Conservation (phyloP, 768 basidiomycete genomes). For the Mycena capillaripes region DNA sequence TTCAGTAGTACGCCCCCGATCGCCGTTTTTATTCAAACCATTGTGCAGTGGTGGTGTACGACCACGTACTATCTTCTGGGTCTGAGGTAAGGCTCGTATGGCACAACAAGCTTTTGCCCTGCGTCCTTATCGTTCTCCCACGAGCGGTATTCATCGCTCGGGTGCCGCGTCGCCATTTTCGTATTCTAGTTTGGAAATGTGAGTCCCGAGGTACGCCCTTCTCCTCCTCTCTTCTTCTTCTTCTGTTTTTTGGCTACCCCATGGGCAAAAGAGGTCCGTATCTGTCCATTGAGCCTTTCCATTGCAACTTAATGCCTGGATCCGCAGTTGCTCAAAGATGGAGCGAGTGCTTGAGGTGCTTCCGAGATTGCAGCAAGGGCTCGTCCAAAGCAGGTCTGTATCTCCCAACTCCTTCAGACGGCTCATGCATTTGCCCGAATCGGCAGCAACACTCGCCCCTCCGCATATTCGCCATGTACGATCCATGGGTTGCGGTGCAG, state of each 20-base stretch:
- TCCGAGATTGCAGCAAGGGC: conserved; percentile 2
- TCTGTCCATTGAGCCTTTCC: neutral
- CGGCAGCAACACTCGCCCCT: conserved; percentile 19
- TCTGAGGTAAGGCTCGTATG: conserved; percentile 26
- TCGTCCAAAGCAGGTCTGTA: conserved; percentile 19
- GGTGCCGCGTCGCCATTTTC: neutral
- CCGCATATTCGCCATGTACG: conserved; percentile 31
- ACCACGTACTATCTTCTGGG: conserved; percentile 25
- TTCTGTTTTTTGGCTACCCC: no score
- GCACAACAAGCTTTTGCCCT: neutral
- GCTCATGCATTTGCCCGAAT: neutral
- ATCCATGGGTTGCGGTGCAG: conserved; percentile 1
- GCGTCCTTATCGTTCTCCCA: conserved; percentile 21
- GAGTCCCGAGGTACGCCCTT: conserved; percentile 1
- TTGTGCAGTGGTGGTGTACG: conserved; percentile 28
- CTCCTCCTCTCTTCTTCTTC: neutral
- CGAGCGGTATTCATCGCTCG: conserved; percentile 25
- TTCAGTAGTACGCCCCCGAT: conserved; percentile 13
- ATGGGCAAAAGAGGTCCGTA: no score
- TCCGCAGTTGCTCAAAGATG: conserved; percentile 26
- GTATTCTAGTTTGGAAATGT: conserved; percentile 29
- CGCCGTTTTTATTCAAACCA: neutral
- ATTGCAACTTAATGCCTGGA: no score
- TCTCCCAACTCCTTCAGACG: neutral
- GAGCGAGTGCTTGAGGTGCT: conserved; percentile 18